Evolutionary conservation across 2,329 filamentous ascomycete genomes (phyloP).

Genomic region (Xylaria sp.): DNA sequence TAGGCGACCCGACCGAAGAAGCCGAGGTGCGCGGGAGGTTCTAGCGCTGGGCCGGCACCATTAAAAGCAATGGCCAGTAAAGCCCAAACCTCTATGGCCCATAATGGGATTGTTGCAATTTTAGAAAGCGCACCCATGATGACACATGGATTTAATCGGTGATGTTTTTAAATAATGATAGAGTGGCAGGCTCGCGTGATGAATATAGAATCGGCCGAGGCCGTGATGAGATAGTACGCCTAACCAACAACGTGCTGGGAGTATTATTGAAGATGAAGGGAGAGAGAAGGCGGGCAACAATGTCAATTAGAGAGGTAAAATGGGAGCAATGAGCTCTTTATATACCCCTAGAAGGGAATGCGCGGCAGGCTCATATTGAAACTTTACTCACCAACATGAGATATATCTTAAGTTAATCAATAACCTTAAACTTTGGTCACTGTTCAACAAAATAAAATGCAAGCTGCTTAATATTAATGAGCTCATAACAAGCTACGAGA

Average conservation of each 20-base stretch:
- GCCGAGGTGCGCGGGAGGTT: constrained; percentile 20
- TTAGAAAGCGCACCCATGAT: constrained; percentile 26
- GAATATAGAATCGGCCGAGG: constrained; percentile 23
- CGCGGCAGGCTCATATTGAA: constrained; percentile 12
- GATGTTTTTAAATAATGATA: constrained; percentile 25
- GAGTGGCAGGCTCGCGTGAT: constrained; percentile 18
- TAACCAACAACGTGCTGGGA: constrained; percentile 16
- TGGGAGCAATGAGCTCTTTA: constrained; percentile 7
- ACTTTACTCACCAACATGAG: constrained; percentile 5
- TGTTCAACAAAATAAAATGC: too few species aligned
- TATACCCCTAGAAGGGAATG: constrained; percentile 8
- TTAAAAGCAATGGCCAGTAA: constrained; percentile 7
- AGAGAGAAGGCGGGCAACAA: constrained; percentile 8
- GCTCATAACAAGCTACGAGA: too few species aligned
- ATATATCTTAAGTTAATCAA: too few species aligned
- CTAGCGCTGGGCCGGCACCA: constrained; percentile 20
- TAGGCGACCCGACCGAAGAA: constrained; percentile 24
- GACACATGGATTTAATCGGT: constrained; percentile 15
- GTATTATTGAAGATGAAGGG: constrained; percentile 15
- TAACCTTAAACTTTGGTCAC: too few species aligned
- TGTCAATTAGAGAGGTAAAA: constrained; percentile 10
- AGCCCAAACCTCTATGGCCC: constrained; percentile 10
- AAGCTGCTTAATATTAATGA: too few species aligned
- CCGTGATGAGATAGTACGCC: constrained; percentile 24
- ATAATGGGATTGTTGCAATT: constrained; percentile 16